Evolutionary conservation across 352 stramenopile species (phyloP), one percentile per base, ranked within the genome.

Genomic region (Globisporangium splendens): DNA sequence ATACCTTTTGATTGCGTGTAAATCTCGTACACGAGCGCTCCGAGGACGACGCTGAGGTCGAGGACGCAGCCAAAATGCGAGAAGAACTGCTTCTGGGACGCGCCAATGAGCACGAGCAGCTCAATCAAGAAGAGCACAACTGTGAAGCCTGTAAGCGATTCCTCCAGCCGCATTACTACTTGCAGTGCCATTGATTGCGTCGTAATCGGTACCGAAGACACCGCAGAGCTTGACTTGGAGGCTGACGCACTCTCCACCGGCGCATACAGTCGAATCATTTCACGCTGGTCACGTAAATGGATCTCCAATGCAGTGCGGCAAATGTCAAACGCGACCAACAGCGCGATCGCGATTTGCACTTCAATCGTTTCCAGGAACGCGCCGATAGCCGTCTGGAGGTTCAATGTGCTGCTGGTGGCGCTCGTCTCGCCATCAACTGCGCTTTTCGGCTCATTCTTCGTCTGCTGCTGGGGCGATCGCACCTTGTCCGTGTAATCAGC

Each of bases 111-210:
- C 41, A 87, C 60, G 0, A 42, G 38, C 21, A 90, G 22, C 53
- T 92, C 82, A 15, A 89, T 62, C 33, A 84, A 35, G 52, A 89
- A 92, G 46, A 86, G 49, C 39, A 84, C 69, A 11, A 86, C 56
- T 11, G 79, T 85, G 50, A 92, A 86, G 11, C 79, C 72, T 8
- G 72, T 71, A 20, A 89, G 69, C 12, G 79, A 76, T 35, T 81
- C 68, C n/a, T 88, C 53, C 8, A 85, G 53, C 13, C 72, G 70
- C 59, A 52, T 64, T 14, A 35, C 47, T 38, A 83, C 21, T 13
- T 31, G 31, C 28, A 61, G 7, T 1, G 48, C 46, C 33, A 61
- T 15, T 3, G 46, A 55, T 10, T 4, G 28, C 28, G 28, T 35
- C 28, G 28, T 8, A 10, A 35, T 35, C 28, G 28, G 28, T 10